Evolutionary conservation across 2,329 filamentous ascomycete genomes (phyloP).

Genomic region (Botrytis fragariae): DNA sequence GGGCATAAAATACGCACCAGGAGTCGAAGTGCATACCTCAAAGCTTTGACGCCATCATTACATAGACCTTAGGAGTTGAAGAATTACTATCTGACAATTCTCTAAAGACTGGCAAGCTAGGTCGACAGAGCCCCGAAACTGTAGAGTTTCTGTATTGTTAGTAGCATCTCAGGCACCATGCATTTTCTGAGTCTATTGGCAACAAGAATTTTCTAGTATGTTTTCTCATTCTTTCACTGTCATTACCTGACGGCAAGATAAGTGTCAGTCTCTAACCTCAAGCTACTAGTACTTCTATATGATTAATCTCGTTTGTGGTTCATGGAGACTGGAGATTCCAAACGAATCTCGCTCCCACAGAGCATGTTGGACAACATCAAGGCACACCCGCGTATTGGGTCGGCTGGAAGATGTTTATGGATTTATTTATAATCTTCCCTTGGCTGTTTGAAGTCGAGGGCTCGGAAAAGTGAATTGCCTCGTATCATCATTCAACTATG

Average conservation of each 20-base stretch:
- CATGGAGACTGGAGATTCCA: no score
- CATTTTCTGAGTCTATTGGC: neutral
- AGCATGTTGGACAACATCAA: no score
- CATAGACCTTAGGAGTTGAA: neutral
- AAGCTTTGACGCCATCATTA: fast-evolving
- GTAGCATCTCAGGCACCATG: neutral
- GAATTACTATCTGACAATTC: neutral
- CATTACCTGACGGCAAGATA: fast-evolving
- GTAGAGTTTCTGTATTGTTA: neutral
- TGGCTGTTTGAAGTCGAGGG: neutral
- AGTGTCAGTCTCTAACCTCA: fast-evolving
- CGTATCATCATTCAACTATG: neutral
- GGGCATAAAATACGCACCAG: neutral
- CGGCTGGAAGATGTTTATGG: neutral
- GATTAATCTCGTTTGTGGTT: fast-evolving
- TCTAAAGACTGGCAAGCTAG: neutral
- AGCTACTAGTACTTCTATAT: neutral
- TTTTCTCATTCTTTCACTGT: neutral
- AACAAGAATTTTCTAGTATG: neutral
- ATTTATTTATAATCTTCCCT: neutral
- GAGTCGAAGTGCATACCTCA: neutral
- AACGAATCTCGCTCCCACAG: neutral
- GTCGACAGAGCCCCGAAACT: neutral
- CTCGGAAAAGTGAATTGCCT: neutral
- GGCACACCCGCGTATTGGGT: no score